phyloP scores from a whole-genome alignment of 257 asterid genomes.

The Thymus mandschuricus region DNA sequence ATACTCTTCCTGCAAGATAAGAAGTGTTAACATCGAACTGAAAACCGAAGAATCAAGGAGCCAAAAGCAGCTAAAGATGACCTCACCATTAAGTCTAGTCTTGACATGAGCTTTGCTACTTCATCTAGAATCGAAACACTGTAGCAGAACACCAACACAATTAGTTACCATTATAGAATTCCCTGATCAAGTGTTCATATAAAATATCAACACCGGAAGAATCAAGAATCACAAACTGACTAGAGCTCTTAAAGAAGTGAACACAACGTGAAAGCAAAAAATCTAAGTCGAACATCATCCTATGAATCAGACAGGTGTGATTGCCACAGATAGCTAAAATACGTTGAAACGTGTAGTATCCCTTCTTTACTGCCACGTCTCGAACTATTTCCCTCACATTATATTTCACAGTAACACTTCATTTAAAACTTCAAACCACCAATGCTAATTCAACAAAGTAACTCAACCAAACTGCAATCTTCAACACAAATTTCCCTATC shows the following conservation, averaged over 20 bases:
- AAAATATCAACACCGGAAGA: neutral
- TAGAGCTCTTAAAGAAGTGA: neutral
- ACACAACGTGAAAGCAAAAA: neutral
- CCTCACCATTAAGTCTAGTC: constrained; percentile 66
- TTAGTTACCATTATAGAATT: constrained; percentile 22
- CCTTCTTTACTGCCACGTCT: no score
- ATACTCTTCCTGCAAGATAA: constrained; percentile 63
- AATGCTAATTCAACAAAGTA: neutral
- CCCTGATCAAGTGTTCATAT: neutral
- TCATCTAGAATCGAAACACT: constrained; percentile 77
- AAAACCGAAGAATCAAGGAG: neutral
- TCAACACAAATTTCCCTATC: neutral
- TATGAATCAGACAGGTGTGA: neutral
- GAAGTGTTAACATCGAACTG: constrained; percentile 26
- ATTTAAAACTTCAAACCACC: neutral
- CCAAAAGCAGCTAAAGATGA: constrained; percentile 26
- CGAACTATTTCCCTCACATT: constrained; percentile 1
- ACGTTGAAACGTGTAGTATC: neutral
- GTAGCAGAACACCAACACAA: constrained; percentile 29
- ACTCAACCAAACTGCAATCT: neutral
- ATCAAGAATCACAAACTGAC: neutral
- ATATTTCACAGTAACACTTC: neutral
- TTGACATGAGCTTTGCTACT: constrained; percentile 69
- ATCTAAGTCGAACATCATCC: neutral
- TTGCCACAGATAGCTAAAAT: neutral